These are phyloP conservation scores for Neonectria sp. DNA, from an alignment of 2,329 filamentous ascomycete species.

Conservation along the genomic window DNA sequence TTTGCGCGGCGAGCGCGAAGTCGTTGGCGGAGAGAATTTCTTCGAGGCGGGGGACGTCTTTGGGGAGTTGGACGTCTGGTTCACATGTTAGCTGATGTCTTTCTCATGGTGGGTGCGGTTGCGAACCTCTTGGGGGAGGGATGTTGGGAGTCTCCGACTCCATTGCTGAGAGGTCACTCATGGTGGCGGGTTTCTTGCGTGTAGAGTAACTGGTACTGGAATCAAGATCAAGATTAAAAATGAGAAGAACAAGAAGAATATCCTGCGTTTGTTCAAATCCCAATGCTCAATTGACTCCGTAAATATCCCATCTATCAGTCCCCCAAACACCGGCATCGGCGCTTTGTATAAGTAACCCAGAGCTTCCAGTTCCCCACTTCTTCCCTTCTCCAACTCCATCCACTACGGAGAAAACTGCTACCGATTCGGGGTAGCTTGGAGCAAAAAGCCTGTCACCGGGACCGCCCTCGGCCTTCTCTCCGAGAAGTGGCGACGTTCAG, in stretches of 20 bases:
- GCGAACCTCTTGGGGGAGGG: conserved; percentile 41
- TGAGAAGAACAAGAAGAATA: not conserved
- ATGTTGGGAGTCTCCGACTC: conserved; percentile 47
- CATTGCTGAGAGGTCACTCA: conserved; percentile 48
- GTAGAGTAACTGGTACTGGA: not conserved
- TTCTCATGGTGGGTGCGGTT: not conserved
- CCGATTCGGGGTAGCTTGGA: conserved; percentile 27
- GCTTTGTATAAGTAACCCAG: conserved; percentile 19
- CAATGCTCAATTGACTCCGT: not conserved
- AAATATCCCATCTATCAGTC: conserved; percentile 9
- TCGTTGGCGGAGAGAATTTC: conserved; percentile 61
- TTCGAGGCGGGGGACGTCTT: conserved; percentile 36
- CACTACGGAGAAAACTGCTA: not conserved
- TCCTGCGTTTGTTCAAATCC: conserved; percentile 1
- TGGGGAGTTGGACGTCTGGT: conserved; percentile 36
- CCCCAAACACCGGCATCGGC: conserved; percentile 27
- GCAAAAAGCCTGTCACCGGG: not conserved
- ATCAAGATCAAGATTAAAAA: not conserved
- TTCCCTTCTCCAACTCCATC: conserved; percentile 16
- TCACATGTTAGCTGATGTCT: not conserved
- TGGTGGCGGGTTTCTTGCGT: conserved; percentile 21
- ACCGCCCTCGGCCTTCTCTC: conserved; percentile 24
- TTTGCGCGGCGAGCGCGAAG: conserved; percentile 70
- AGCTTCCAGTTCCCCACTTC: conserved; percentile 9
- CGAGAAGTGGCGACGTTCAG: not conserved